These are phyloP conservation scores for Carallia brachiata DNA, from an alignment of 345 rosid species.

Conservation along the genomic window DNA sequence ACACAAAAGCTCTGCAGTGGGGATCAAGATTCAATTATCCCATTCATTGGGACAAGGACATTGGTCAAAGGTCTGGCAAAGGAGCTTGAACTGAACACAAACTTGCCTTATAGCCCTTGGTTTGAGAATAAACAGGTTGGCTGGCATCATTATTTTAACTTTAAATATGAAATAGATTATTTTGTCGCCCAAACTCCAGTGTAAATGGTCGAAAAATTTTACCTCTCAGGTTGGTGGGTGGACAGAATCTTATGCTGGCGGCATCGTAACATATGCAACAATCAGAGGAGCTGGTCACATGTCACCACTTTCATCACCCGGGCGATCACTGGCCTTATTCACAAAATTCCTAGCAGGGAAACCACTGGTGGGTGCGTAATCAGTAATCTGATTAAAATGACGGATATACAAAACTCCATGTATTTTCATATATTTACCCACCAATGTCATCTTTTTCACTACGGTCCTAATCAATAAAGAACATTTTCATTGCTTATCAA, in stretches of 20 bases:
- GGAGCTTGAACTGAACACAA: conserved; percentile 5
- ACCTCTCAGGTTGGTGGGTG: conserved; percentile 6
- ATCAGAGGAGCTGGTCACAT: conserved; percentile 23
- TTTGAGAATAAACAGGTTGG: conserved; percentile 18
- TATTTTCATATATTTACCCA: too few relatives aligned
- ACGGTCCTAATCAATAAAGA: too few relatives aligned
- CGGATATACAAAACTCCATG: too few relatives aligned
- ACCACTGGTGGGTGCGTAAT: neutral
- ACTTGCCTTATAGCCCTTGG: conserved; percentile 15
- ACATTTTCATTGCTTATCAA: too few relatives aligned
- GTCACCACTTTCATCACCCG: conserved; percentile 19
- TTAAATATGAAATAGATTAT: neutral
- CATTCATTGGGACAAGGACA: conserved; percentile 14
- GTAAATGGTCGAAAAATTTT: neutral
- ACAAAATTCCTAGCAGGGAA: conserved; percentile 9
- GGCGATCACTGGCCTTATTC: conserved; percentile 13
- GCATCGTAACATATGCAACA: conserved; percentile 15
- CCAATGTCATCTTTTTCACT: too few relatives aligned
- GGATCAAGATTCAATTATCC: conserved; percentile 24
- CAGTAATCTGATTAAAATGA: too few relatives aligned
- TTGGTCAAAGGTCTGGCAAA: conserved; percentile 3
- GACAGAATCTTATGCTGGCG: neutral
- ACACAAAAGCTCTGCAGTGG: conserved; percentile 12
- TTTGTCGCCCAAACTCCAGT: neutral
- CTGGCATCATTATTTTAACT: too few relatives aligned